phyloP scores from a whole-genome alignment of 768 basidiomycete species.

The Lactarius deliciosus region DNA sequence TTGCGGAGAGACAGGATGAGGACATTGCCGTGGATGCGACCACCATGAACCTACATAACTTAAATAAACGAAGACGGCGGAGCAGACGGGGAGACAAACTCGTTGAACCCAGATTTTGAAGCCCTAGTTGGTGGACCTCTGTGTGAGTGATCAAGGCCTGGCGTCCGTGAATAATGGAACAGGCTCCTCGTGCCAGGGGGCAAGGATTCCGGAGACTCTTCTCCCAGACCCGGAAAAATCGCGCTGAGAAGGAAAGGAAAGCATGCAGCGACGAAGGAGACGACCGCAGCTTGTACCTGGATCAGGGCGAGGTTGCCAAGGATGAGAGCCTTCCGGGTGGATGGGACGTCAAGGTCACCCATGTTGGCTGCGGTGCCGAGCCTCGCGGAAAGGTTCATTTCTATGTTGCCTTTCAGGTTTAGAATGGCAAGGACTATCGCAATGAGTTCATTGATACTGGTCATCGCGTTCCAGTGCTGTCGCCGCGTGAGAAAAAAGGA shows the following conservation, averaged over 20 bases:
- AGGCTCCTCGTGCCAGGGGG: not conserved
- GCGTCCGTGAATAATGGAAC: slow-evolving; percentile 3
- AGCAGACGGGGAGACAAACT: slow-evolving; percentile 20
- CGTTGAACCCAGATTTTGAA: slow-evolving; percentile 26
- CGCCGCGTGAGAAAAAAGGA: not conserved
- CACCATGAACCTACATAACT: slow-evolving; percentile 60
- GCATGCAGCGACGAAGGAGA: slow-evolving; percentile 83
- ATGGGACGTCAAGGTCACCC: slow-evolving; percentile 80
- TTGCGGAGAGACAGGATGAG: slow-evolving; percentile 72
- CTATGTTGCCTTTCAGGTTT: slow-evolving; percentile 97
- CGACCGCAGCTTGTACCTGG: slow-evolving; percentile 90
- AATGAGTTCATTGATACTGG: slow-evolving; percentile 88
- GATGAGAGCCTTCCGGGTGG: slow-evolving; percentile 61
- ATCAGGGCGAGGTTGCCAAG: slow-evolving; percentile 81
- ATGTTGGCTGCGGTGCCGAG: slow-evolving; percentile 95
- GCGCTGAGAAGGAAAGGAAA: slow-evolving; percentile 73
- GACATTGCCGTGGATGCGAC: slow-evolving; percentile 78
- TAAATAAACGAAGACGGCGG: not conserved
- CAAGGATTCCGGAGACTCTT: slow-evolving; percentile 7
- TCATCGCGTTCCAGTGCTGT: slow-evolving; percentile 88
- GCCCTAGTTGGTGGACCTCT: not conserved
- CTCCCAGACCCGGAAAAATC: slow-evolving; percentile 45
- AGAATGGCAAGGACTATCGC: slow-evolving; percentile 93
- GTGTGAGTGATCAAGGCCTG: not conserved
- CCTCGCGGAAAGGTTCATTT: slow-evolving; percentile 97